Evolutionary conservation across 2,329 filamentous ascomycete genomes (phyloP), one percentile per base, ranked within the genome.

Genomic region (Trichoderma sp.): DNA sequence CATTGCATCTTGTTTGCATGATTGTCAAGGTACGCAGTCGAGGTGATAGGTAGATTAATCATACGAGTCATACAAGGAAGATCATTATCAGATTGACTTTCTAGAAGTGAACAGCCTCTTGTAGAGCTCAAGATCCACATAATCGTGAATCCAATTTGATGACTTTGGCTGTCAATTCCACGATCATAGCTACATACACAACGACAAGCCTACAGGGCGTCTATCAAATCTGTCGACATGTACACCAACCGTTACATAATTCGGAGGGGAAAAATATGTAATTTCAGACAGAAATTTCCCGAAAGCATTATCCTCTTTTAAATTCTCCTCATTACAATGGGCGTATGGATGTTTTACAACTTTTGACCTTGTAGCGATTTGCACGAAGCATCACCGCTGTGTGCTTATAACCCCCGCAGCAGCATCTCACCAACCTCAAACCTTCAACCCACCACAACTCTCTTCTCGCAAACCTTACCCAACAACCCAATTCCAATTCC

Each of bases 1-100:
- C 45, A 67, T 50, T 67, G 64, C 64, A 29, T 67, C 45, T 56
- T 21, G 38, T 67, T 35, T 56, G 65, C 45, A 64, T 38, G 14
- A 68, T 21, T 24, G 29, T 27, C 45, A 68, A 27, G 29, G 45
- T 33, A 56, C 65, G 31, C 27, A 16, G n/a, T 7, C 12, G n/a
- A n/a, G 16, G 18, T n/a, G 29, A 68, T 31, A 33, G 21, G 29
- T 35, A 64, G 62, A 64, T 18, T 16, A 41, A 24, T 56, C n/a
- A 7, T 56, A 24, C 50, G n/a, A 56, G 21, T 24, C 11, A 56
- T 56, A 24, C n/a, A 24, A 24, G 11, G 9, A 11, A 21, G 50
- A 56, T 56, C 11, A 6, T 14, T 60, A 3, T 18, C 12, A n/a
- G 27, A 60, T 60, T n/a, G 27, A 1, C 14, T 31, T 18, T 9